Conservation (phyloP, 2,329 filamentous ascomycete species). For the Plectosphaerella sp. region DNA sequence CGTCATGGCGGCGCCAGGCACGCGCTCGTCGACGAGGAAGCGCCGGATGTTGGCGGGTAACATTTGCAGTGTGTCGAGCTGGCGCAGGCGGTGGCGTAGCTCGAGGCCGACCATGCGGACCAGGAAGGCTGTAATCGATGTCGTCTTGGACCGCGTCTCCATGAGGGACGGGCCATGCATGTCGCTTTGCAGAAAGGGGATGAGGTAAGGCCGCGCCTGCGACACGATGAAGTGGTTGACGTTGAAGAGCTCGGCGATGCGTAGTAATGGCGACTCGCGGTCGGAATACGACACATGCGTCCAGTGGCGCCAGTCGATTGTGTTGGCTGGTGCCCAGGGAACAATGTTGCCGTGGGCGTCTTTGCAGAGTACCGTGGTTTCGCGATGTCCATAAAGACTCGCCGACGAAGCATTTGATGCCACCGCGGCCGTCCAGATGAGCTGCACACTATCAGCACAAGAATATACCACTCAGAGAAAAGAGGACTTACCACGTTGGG, state of each 20-base stretch:
- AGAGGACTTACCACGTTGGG: constrained; percentile 74
- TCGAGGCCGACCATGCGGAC: constrained; percentile 70
- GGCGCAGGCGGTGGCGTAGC: constrained; percentile 72
- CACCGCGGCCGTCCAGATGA: constrained; percentile 76
- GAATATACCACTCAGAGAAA: background rate
- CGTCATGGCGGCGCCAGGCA: constrained; percentile 74
- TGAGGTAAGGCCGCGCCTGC: constrained; percentile 84
- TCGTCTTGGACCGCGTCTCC: constrained; percentile 54
- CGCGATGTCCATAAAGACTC: constrained; percentile 60
- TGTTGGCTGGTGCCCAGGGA: constrained; percentile 65
- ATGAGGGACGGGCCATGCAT: constrained; percentile 69
- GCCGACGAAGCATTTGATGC: constrained; percentile 68
- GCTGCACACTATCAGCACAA: constrained; percentile 32
- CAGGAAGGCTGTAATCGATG: constrained; percentile 52
- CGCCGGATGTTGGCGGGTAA: constrained; percentile 67
- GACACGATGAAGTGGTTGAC: constrained; percentile 95
- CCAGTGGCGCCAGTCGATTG: constrained; percentile 63
- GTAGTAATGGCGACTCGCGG: constrained; percentile 59
- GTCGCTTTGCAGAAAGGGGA: constrained; percentile 78
- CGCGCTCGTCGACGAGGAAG: constrained; percentile 76
- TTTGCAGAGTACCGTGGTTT: constrained; percentile 69
- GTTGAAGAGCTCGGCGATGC: constrained; percentile 81
- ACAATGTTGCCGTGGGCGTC: constrained; percentile 67
- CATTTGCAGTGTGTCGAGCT: constrained; percentile 72
- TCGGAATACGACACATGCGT: constrained; percentile 62